Evolutionary conservation across 345 rosid genomes (phyloP).

Genomic region (Euclidium syriacum): DNA sequence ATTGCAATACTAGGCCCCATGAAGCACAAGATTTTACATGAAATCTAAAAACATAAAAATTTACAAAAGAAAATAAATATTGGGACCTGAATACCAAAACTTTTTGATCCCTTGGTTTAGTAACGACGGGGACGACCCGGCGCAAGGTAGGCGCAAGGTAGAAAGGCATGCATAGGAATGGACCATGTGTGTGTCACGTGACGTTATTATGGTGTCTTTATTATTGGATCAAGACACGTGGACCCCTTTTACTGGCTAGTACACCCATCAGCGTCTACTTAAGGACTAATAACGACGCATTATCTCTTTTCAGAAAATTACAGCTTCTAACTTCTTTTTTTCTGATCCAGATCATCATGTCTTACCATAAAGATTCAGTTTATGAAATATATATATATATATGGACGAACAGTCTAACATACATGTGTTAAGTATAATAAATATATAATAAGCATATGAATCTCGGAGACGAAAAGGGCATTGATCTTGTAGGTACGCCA

Average conservation of each 20-base stretch:
- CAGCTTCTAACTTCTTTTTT: slow-evolving; percentile 5
- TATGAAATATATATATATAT: neutral
- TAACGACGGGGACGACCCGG: slow-evolving; percentile 27
- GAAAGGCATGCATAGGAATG: slow-evolving; percentile 15
- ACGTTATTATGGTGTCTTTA: slow-evolving; percentile 3
- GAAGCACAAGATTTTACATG: neutral
- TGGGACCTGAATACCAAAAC: slow-evolving; percentile 14
- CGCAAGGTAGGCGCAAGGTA: slow-evolving; percentile 9
- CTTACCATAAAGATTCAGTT: neutral
- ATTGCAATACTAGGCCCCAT: neutral
- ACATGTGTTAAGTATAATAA: neutral
- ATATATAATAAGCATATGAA: neutral
- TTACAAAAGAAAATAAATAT: too few relatives aligned
- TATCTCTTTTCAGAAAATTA: slow-evolving; percentile 19
- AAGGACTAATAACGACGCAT: slow-evolving; percentile 22
- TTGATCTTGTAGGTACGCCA: slow-evolving; percentile 32
- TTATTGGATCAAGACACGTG: slow-evolving; percentile 18
- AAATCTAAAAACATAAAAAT: neutral
- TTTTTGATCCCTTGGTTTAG: slow-evolving; percentile 22
- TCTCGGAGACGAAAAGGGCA: slow-evolving; percentile 2
- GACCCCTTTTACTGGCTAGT: neutral
- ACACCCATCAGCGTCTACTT: slow-evolving; percentile 7
- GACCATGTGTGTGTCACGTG: slow-evolving; percentile 24
- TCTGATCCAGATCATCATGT: slow-evolving; percentile 8
- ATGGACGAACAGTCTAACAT: neutral